Evolutionary conservation across 2,329 filamentous ascomycete species (phyloP), one percentile per base, ranked within the genome.

Genomic region (Diplodia intermedia): DNA sequence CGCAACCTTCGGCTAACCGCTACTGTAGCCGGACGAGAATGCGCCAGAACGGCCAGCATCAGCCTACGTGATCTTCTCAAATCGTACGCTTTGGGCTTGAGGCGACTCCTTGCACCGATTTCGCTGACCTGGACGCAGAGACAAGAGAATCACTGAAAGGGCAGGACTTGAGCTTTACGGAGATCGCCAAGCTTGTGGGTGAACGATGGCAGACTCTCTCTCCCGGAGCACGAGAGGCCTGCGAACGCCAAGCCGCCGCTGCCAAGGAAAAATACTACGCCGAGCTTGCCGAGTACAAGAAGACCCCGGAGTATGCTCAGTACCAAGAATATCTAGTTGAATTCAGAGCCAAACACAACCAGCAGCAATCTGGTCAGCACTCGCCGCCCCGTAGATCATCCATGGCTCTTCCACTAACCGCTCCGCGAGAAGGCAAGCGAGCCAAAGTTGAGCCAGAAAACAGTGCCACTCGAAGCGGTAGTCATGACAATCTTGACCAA

Each of bases 21-120:
- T 43, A 55, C 63, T 69, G 33, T 74, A 92, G 88, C 84, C 91
- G 3, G 92, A 95, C 72, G 90, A 93, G 69, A 88, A 92, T 80
- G 91, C 91, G 0, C 92, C 92, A 1, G 91, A 94, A 74, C 85
- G 91, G 29, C 91, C 92, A 1, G 90, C 91, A 0, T 94, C 91
- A 4, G 92, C 91, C 61, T 94, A 94, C 79, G 92, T 94, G 14
- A 86, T 94, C 18, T 95, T 95, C 75, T 94, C 92, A 0, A 94
- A 94, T 73, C 91, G 90, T 92, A 79, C 82, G 89, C 84, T 38
- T 15, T 53, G 9, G 62, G 43, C 7, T 36, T 36, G 11, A 14
- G 14, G 11, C 18, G 29, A 15, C 11, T 18, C 33, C n/a, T 15
- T 14, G 36, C 14, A 38, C 36, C 11, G 31, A 43, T 20, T 26